These are phyloP conservation scores for Castanopsis chinensis DNA, from an alignment of 306 rosid species.

Conservation along the genomic window DNA sequence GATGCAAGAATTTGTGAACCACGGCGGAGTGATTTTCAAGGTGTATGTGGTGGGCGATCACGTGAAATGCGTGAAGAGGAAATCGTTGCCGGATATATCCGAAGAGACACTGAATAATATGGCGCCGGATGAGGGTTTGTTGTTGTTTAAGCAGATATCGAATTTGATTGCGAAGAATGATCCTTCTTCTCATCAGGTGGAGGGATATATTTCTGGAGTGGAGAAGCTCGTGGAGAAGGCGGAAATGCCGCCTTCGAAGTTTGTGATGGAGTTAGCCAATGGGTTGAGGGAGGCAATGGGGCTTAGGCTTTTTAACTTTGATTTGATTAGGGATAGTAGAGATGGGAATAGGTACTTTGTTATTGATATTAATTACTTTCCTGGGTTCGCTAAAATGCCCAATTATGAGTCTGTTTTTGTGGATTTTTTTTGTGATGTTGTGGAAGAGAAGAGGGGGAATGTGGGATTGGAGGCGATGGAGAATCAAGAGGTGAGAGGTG, in stretches of 20 bases:
- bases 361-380: slow-evolving; percentile 75
- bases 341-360: slow-evolving; percentile 38
- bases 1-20: slow-evolving; percentile 71
- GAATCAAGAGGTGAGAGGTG: not conserved
- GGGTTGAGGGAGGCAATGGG: slow-evolving; percentile 43
- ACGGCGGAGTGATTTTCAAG: slow-evolving; percentile 71
- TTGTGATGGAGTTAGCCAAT: slow-evolving; percentile 37
- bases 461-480: not conserved
- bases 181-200: not conserved
- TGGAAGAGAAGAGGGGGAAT: slow-evolving; percentile 2
- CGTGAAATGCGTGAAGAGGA: slow-evolving; percentile 53
- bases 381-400: slow-evolving; percentile 67
- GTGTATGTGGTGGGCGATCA: slow-evolving; percentile 57
- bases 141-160: slow-evolving; percentile 54
- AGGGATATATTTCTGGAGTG: not conserved
- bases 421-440: slow-evolving; percentile 39
- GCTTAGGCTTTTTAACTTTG: slow-evolving; percentile 63
- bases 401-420: slow-evolving; percentile 44
- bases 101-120: slow-evolving; percentile 19
- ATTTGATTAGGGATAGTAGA: slow-evolving; percentile 47
- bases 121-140: slow-evolving; percentile 10
- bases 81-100: slow-evolving; percentile 44
- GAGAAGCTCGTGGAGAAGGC: slow-evolving; percentile 31
- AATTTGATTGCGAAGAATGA: slow-evolving; percentile 9
- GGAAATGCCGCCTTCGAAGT: slow-evolving; percentile 40